phyloP scores from a whole-genome alignment of 225 moss, liverwort and hornwort species.

The Lunularia cruciata region DNA sequence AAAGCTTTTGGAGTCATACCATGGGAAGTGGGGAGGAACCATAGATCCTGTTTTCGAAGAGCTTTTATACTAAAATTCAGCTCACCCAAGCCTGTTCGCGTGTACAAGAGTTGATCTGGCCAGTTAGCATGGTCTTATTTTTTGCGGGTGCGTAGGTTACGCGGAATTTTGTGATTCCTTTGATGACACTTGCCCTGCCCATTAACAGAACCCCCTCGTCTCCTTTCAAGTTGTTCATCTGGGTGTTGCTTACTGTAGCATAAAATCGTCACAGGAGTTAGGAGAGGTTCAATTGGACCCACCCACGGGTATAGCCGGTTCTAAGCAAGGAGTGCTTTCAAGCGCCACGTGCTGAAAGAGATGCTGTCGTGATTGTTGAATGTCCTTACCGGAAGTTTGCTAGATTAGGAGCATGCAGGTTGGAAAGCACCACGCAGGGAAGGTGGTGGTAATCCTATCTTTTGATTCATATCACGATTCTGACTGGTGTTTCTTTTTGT shows the following conservation, averaged over 20 bases:
- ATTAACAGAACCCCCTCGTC: neutral
- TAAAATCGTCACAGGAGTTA: neutral
- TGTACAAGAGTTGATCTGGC: neutral
- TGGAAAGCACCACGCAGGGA: neutral
- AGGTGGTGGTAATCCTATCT: neutral
- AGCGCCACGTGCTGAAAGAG: neutral
- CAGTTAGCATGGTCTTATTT: conserved; percentile 11
- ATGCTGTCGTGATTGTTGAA: neutral
- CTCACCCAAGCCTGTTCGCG: neutral
- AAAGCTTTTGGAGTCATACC: conserved; percentile 66
- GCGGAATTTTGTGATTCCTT: neutral
- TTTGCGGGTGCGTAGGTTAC: conserved; percentile 17
- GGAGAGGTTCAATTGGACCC: neutral
- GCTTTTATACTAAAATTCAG: conserved; percentile 54
- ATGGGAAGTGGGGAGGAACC: conserved; percentile 71
- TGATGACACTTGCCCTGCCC: conserved; percentile 2
- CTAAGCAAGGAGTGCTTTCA: neutral
- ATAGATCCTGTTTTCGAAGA: conserved; percentile 78
- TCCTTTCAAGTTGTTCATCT: neutral
- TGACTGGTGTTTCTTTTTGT: neutral
- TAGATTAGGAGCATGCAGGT: neutral
- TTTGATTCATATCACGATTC: neutral
- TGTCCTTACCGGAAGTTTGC: neutral
- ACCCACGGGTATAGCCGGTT: neutral
- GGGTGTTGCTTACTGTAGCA: neutral